Evolutionary conservation across 2,329 filamentous ascomycete genomes (phyloP).

Genomic region (Colletotrichum tropicale): DNA sequence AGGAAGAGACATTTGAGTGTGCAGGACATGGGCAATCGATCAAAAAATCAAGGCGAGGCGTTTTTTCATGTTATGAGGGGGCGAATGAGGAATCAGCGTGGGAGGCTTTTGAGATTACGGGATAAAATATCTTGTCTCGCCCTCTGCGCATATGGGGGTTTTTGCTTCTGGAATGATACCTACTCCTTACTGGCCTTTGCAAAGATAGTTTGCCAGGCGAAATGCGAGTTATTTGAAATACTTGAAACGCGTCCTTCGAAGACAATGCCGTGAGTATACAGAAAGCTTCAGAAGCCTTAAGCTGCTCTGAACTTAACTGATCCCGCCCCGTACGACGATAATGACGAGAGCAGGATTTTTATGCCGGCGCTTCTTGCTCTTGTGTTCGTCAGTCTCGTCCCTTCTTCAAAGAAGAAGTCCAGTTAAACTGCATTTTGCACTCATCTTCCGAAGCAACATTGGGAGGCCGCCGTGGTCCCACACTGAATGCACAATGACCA

Average conservation of each 20-base stretch:
- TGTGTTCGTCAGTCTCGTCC: no score
- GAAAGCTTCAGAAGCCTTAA: not conserved
- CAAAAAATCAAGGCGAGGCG: not conserved
- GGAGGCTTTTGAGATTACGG: constrained; percentile 23
- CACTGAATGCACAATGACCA: no score
- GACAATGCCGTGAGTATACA: not conserved
- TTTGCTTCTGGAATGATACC: constrained; percentile 20
- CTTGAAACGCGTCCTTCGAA: not conserved
- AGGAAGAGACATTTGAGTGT: not conserved
- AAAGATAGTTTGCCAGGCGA: not conserved
- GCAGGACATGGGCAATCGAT: not conserved
- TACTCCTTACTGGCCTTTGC: not conserved
- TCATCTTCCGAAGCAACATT: no score
- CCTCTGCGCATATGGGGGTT: not conserved
- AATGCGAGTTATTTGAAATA: not conserved
- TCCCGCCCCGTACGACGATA: not conserved
- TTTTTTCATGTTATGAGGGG: not conserved
- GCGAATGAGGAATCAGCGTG: not conserved
- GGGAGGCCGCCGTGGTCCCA: no score
- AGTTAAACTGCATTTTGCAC: no score
- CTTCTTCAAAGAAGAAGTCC: no score
- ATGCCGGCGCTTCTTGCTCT: no score
- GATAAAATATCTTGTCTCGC: not conserved
- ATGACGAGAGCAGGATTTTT: not conserved
- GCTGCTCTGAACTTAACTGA: not conserved